A percentile compares a stretch with the other conserved stretches of the same genome.
Conservation (phyloP, 352 stramenopile species). For the Peronospora tabacina region DNA sequence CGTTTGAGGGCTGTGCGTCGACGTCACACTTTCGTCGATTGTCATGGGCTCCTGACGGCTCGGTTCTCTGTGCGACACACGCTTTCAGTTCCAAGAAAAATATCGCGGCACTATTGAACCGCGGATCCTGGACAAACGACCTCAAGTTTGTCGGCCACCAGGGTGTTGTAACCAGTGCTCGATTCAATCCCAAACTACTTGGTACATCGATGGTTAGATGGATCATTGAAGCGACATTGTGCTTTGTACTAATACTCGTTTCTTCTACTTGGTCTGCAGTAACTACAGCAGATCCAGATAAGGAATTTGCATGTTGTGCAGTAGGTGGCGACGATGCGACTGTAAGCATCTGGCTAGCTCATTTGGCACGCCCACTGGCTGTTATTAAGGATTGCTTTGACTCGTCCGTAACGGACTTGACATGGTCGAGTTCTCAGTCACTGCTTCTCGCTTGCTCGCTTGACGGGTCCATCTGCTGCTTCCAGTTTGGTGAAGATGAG, state of each 20-base stretch:
- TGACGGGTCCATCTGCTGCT: constrained; percentile 79
- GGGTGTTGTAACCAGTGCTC: constrained; percentile 66
- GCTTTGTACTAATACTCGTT: constrained; percentile 4
- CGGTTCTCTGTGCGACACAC: constrained; percentile 71
- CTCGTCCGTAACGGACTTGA: constrained; percentile 71
- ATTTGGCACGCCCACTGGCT: constrained; percentile 62
- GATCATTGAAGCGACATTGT: background rate
- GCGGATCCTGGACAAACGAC: constrained; percentile 71
- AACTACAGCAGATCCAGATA: constrained; percentile 45
- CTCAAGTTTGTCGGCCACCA: constrained; percentile 83
- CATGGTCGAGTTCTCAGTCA: constrained; percentile 52
- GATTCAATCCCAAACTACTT: constrained; percentile 81
- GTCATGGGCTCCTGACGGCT: constrained; percentile 81
- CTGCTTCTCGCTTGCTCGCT: constrained; percentile 68
- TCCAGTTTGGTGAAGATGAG: constrained; percentile 60
- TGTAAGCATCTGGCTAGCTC: constrained; percentile 80
- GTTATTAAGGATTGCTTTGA: constrained; percentile 84
- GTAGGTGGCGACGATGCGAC: constrained; percentile 77
- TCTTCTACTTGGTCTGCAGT: constrained; percentile 25
- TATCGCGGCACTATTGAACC: constrained; percentile 68
- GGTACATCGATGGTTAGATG: constrained; percentile 22
- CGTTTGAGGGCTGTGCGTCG: constrained; percentile 69
- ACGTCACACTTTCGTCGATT: constrained; percentile 79
- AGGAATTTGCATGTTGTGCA: constrained; percentile 80
- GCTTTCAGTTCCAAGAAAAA: constrained; percentile 86